Evolutionary conservation across 345 rosid genomes (phyloP).

Genomic region (Eucalyptus pauciflora): DNA sequence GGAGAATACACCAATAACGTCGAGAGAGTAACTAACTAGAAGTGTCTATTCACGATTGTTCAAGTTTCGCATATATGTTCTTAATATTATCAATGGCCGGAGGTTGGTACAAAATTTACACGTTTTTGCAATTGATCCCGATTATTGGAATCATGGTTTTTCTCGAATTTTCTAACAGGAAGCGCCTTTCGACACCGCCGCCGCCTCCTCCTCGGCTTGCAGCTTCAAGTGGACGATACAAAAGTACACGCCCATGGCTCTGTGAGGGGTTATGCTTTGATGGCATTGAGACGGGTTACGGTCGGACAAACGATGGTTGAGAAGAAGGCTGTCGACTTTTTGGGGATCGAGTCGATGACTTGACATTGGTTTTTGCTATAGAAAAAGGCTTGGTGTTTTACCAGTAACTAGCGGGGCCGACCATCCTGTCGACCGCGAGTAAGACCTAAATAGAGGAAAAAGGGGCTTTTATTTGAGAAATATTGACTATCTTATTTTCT

Average conservation of each 20-base stretch:
- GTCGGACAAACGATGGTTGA: neutral
- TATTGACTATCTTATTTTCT: neutral
- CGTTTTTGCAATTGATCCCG: rapidly evolving
- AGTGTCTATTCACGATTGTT: no score
- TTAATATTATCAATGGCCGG: no score
- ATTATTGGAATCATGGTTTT: no score
- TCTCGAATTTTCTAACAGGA: no score
- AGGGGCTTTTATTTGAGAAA: neutral
- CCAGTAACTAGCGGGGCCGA: neutral
- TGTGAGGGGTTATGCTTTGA: neutral
- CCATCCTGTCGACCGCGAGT: neutral
- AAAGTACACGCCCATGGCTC: neutral
- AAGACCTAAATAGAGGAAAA: neutral
- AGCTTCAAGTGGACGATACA: neutral
- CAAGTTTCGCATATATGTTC: rapidly evolving
- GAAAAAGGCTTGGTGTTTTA: neutral
- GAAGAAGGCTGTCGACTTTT: neutral
- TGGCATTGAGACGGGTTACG: neutral
- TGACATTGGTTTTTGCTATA: neutral
- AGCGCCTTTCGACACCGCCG: no score
- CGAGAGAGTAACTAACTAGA: no score
- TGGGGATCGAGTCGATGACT: neutral
- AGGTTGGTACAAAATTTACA: no score
- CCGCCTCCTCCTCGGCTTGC: no score
- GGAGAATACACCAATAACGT: no score